A percentile compares a stretch with the other conserved stretches of the same genome.
Conservation (phyloP, 306 rosid species). For the Cucurbita pepo region DNA sequence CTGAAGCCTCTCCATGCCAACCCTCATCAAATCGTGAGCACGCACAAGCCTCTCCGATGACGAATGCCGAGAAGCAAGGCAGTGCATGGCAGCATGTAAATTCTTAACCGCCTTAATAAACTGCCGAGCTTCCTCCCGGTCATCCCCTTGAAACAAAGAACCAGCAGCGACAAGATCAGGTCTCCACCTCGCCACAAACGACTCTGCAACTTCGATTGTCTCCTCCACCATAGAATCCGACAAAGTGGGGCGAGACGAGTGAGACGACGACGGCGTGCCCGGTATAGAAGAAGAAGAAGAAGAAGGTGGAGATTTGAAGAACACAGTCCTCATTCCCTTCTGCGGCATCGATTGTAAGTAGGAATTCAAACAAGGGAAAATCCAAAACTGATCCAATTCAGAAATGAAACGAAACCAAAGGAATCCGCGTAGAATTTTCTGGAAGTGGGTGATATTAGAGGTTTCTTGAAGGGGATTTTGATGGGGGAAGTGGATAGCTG, state of each 20-base stretch:
- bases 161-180: background rate
- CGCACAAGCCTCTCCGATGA: conserved; percentile 19
- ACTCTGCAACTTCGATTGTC: conserved; percentile 27
- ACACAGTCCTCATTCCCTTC: conserved; percentile 13
- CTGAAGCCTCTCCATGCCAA: conserved; percentile 33
- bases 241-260: conserved; percentile 10
- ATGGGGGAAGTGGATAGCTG: background rate
- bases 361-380: background rate
- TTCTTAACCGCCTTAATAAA: conserved; percentile 26
- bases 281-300: background rate
- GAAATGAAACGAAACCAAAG: background rate
- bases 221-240: conserved; percentile 30
- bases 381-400: background rate
- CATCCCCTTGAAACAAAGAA: conserved; percentile 19
- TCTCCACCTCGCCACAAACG: conserved; percentile 24
- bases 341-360: background rate
- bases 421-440: background rate
- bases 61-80: conserved; percentile 20
- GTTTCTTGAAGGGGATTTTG: background rate
- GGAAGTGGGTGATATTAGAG: background rate
- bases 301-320: conserved; percentile 11
- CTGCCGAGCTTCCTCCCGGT: conserved; percentile 26
- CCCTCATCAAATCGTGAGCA: conserved; percentile 29
- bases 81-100: conserved; percentile 34
- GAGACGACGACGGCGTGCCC: background rate